phyloP scores from a whole-genome alignment of 2,329 filamentous ascomycete species.

The Alternaria solani region DNA sequence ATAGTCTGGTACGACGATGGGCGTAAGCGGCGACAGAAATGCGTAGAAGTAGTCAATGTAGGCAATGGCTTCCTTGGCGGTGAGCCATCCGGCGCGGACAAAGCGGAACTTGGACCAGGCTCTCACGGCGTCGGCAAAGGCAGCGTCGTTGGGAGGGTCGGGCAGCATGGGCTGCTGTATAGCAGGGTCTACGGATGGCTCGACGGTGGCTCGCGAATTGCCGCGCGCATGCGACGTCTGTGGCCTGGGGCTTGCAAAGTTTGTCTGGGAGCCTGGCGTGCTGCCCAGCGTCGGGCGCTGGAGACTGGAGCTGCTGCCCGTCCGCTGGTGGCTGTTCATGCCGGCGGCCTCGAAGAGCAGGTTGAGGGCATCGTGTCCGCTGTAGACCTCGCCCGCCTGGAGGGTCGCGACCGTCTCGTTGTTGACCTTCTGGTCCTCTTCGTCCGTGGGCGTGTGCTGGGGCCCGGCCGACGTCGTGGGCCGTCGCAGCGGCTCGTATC shows the following conservation, averaged over 20 bases:
- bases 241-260: conserved; percentile 46
- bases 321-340: conserved; percentile 57
- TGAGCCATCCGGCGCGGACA: conserved; percentile 97
- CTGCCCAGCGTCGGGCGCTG: conserved; percentile 47
- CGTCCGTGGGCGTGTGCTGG: conserved; percentile 46
- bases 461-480: conserved; percentile 55
- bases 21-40: conserved; percentile 88
- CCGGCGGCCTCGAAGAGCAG: conserved; percentile 85
- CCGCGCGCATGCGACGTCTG: conserved; percentile 33
- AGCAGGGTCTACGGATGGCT: conserved; percentile 43
- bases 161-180: conserved; percentile 39
- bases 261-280: conserved; percentile 48
- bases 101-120: conserved; percentile 95
- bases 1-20: conserved; percentile 91
- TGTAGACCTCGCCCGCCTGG: conserved; percentile 76
- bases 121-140: conserved; percentile 71
- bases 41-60: conserved; percentile 98
- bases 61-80: conserved; percentile 87
- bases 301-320: conserved; percentile 55
- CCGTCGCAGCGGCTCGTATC: conserved; percentile 71
- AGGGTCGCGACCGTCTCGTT: conserved; percentile 68
- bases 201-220: conserved; percentile 34
- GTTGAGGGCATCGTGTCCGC: conserved; percentile 90
- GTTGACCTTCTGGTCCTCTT: conserved; percentile 66
- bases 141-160: conserved; percentile 46